These are phyloP conservation scores for Rheum nobile DNA, from an alignment of 148 eudicot species.

Conservation along the genomic window DNA sequence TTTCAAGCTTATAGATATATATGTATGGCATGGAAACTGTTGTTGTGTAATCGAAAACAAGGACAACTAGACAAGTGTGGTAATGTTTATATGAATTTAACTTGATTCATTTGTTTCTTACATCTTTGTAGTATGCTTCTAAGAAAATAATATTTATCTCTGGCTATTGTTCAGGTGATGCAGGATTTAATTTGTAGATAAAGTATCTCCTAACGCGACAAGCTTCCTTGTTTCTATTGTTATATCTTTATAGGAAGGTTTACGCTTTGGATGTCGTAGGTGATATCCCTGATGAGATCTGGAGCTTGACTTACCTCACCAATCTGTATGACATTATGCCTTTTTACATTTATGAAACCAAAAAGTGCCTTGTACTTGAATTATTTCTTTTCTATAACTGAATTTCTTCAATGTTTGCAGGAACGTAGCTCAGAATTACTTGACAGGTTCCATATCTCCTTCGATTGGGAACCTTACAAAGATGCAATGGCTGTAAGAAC, in stretches of 20 bases:
- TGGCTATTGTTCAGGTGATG: too few relatives aligned
- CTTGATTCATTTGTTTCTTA: not conserved
- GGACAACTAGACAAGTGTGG: too few relatives aligned
- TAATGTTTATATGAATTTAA: too few relatives aligned
- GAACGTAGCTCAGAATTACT: constrained; percentile 40
- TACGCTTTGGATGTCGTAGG: constrained; percentile 9
- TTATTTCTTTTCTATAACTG: not conserved
- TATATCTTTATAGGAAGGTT: constrained; percentile 8
- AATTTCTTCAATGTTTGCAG: constrained; percentile 24
- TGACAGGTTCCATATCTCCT: constrained; percentile 60
- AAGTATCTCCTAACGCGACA: too few relatives aligned
- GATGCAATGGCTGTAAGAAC: constrained; percentile 49
- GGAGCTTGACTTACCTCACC: constrained; percentile 12
- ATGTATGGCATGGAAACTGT: not conserved
- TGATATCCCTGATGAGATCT: constrained; percentile 11
- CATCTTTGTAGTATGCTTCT: too few relatives aligned
- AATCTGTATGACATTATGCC: constrained; percentile 2
- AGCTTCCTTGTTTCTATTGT: not conserved
- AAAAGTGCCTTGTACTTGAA: too few relatives aligned
- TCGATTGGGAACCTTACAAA: constrained; percentile 60
- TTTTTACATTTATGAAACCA: not conserved
- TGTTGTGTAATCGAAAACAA: too few relatives aligned
- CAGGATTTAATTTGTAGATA: too few relatives aligned
- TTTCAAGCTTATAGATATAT: too few relatives aligned
- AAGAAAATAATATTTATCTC: too few relatives aligned